A percentile compares a stretch with the other conserved stretches of the same genome.
These are phyloP conservation scores for Nemania diffusa DNA, from an alignment of 2,329 filamentous ascomycete genomes.

Conservation along the genomic window DNA sequence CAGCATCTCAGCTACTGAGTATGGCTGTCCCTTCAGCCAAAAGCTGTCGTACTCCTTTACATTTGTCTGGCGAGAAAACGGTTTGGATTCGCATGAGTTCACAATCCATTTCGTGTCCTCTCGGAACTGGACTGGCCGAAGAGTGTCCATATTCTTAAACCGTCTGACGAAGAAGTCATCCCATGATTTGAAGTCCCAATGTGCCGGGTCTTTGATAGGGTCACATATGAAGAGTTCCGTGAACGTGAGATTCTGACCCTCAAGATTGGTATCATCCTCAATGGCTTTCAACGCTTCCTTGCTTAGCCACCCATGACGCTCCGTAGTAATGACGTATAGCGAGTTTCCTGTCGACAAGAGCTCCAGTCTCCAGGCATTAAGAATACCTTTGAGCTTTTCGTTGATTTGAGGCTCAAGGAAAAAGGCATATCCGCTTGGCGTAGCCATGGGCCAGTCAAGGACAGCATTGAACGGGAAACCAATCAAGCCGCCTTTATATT, in stretches of 20 bases:
- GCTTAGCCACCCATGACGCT: conserved; percentile 6
- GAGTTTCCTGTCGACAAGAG: conserved; percentile 11
- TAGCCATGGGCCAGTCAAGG: conserved; percentile 20
- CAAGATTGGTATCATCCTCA: conserved; percentile 12
- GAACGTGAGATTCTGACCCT: conserved; percentile 9
- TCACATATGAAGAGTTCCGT: conserved; percentile 10
- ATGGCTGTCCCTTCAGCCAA: conserved; percentile 21
- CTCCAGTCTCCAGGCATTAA: conserved; percentile 4
- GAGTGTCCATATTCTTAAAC: neutral
- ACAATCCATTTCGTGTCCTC: conserved; percentile 5
- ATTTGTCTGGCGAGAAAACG: conserved; percentile 5
- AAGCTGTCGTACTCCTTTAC: conserved; percentile 19
- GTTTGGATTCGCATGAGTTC: conserved; percentile 16
- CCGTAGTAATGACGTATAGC: conserved; percentile 2
- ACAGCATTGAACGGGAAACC: conserved; percentile 14
- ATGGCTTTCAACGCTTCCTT: conserved; percentile 2
- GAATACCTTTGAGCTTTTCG: conserved; percentile 8
- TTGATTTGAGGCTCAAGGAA: conserved; percentile 16
- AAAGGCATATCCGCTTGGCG: conserved; percentile 13
- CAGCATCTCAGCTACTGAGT: conserved; percentile 20
- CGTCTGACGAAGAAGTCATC: conserved; percentile 16
- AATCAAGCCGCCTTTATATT: conserved; percentile 8
- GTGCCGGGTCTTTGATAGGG: neutral
- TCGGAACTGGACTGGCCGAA: conserved; percentile 6
- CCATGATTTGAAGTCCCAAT: conserved; percentile 12